A percentile compares a stretch with the other conserved stretches of the same genome.
Evolutionary conservation across 1,284 basidiomycete species (phyloP).

Genomic region (Chiua sp.): DNA sequence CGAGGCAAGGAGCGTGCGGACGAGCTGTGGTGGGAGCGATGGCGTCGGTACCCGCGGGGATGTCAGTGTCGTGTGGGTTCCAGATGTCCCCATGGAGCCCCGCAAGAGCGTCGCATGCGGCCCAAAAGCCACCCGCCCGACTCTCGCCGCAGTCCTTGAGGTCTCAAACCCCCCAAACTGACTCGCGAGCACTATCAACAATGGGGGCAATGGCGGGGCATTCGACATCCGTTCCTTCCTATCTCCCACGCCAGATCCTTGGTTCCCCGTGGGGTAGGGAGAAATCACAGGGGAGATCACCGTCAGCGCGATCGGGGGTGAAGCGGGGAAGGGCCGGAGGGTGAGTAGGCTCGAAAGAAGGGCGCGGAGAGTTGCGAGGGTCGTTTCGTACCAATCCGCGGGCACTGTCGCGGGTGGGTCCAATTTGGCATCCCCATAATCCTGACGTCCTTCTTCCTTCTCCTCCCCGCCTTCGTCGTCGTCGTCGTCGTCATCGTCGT

Average conservation of each 20-base stretch:
- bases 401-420: no score
- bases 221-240: conserved; percentile 22
- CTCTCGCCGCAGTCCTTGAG: conserved; percentile 19
- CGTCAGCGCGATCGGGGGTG: conserved; percentile 21
- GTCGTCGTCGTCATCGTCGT: neutral
- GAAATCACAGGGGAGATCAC: conserved; percentile 20
- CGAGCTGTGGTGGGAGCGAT: conserved; percentile 35
- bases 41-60: conserved; percentile 19
- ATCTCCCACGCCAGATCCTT: conserved; percentile 3
- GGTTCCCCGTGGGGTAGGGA: conserved; percentile 15
- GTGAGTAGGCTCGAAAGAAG: conserved; percentile 31
- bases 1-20: conserved; percentile 32
- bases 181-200: conserved; percentile 31
- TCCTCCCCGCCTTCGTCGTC: no score
- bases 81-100: neutral
- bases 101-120: conserved; percentile 17
- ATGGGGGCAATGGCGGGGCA: conserved; percentile 26
- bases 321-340: conserved; percentile 32
- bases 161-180: conserved; percentile 4
- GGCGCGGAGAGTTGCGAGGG: neutral
- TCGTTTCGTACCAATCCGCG: neutral
- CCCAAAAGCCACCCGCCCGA: conserved; percentile 21
- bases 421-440: neutral
- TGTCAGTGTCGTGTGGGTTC: neutral
- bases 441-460: neutral